These are phyloP conservation scores for Lipomyces starkeyi DNA, from an alignment of 805 yeast species.

Conservation along the genomic window DNA sequence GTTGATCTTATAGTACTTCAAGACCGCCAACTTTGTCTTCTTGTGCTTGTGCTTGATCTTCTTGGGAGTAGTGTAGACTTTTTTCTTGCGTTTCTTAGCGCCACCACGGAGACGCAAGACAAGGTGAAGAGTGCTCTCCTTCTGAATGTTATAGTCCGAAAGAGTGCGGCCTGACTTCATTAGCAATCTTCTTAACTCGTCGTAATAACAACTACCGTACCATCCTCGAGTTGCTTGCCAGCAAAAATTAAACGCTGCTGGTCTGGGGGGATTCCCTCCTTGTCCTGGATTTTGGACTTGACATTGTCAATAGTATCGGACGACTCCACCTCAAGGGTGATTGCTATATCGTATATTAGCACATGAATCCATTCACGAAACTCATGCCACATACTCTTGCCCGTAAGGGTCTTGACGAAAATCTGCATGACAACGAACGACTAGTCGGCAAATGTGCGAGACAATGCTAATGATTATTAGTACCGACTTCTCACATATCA, in stretches of 20 bases:
- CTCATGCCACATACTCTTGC: constrained; percentile 60
- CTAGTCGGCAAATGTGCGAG: constrained; percentile 48
- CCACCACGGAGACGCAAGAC: constrained; percentile 99
- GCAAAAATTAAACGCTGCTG: constrained; percentile 97
- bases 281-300: constrained; percentile 95
- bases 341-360: constrained; percentile 52
- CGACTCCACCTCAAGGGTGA: constrained; percentile 97
- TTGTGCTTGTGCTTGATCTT: constrained; percentile 99
- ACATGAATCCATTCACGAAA: constrained; percentile 38
- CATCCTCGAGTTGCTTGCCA: constrained; percentile 89
- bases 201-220: constrained; percentile 47
- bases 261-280: constrained; percentile 97
- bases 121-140: constrained; percentile 95
- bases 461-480: constrained; percentile 15
- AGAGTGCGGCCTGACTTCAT: constrained; percentile 76
- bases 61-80: constrained; percentile 99
- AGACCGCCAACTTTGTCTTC: constrained; percentile 98
- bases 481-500: background rate
- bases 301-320: constrained; percentile 97
- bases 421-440: constrained; percentile 57
- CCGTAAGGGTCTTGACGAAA: constrained; percentile 99
- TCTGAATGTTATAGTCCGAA: constrained; percentile 97
- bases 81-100: constrained; percentile 99
- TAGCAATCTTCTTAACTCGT: constrained; percentile 6
- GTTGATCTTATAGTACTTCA: constrained; percentile 99